Evolutionary conservation across 129 eudicot genomes (phyloP).

Genomic region (Centrapalus pauciflorus): DNA sequence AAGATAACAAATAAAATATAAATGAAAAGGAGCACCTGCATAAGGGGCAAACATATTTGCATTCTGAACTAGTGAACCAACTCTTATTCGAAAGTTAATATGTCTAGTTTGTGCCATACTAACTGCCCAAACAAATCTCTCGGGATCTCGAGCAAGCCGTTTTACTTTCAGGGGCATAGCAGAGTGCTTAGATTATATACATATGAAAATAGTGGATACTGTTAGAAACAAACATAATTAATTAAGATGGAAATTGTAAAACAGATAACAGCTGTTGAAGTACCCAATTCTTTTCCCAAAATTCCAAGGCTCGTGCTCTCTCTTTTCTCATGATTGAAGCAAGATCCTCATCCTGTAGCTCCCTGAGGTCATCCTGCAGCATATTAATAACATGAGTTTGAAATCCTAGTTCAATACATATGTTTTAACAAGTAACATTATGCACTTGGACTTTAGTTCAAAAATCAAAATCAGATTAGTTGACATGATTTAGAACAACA

Average conservation of each 20-base stretch:
- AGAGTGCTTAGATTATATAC: slow-evolving; percentile 53
- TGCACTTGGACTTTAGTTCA: neutral
- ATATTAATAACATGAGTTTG: neutral
- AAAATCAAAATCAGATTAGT: neutral
- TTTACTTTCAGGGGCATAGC: slow-evolving; percentile 87
- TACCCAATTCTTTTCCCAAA: slow-evolving; percentile 99
- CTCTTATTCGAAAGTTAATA: slow-evolving; percentile 60
- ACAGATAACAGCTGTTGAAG: neutral
- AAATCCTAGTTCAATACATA: neutral
- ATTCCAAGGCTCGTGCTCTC: slow-evolving; percentile 65
- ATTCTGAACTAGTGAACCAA: slow-evolving; percentile 83
- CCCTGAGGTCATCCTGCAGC: slow-evolving; percentile 76
- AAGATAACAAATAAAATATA: slow-evolving; percentile 11
- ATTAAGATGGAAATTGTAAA: neutral
- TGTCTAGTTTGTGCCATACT: slow-evolving; percentile 91
- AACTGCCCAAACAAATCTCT: slow-evolving; percentile 96
- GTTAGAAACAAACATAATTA: slow-evolving; percentile 2
- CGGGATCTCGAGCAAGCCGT: slow-evolving; percentile 87
- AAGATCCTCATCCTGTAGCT: slow-evolving; percentile 80
- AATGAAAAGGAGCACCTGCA: slow-evolving; percentile 62
- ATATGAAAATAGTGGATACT: neutral
- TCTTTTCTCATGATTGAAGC: slow-evolving; percentile 73
- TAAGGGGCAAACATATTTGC: slow-evolving; percentile 89
- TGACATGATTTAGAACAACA: too few relatives aligned
- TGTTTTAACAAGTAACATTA: neutral